phyloP scores from a whole-genome alignment of 768 basidiomycete species.

The Hemileccinum impolitum region DNA sequence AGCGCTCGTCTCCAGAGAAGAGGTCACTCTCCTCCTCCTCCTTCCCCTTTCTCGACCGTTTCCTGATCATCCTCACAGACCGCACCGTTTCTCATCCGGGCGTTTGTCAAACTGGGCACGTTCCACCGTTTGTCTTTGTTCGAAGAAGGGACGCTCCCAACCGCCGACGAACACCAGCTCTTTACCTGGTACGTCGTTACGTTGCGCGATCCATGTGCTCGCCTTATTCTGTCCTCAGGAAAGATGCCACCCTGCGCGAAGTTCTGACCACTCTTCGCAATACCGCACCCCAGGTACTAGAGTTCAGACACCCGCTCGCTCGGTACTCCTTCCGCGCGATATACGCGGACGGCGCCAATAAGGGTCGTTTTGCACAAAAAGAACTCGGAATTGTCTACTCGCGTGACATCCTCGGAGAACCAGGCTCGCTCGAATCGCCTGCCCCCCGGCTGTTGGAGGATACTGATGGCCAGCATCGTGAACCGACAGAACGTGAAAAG shows the following conservation, averaged over 20 bases:
- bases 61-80: slow-evolving; percentile 42
- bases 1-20: slow-evolving; percentile 52
- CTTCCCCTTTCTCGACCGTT: neutral
- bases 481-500: slow-evolving; percentile 43
- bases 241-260: slow-evolving; percentile 78
- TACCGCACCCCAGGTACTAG: slow-evolving; percentile 60
- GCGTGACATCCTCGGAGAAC: slow-evolving; percentile 81
- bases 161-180: slow-evolving; percentile 78
- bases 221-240: slow-evolving; percentile 44
- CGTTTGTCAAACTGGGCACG: slow-evolving; percentile 78
- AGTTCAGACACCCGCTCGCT: slow-evolving; percentile 79
- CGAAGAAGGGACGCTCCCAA: slow-evolving; percentile 73
- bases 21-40: slow-evolving; percentile 37
- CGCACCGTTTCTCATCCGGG: slow-evolving; percentile 75
- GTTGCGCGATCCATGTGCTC: neutral
- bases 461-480: slow-evolving; percentile 30
- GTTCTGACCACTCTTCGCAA: slow-evolving; percentile 74
- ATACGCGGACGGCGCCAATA: slow-evolving; percentile 69
- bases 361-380: slow-evolving; percentile 70
- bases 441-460: slow-evolving; percentile 64
- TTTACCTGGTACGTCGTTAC: slow-evolving; percentile 62
- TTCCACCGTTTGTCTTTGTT: slow-evolving; percentile 74
- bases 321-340: slow-evolving; percentile 79
- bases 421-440: slow-evolving; percentile 53
- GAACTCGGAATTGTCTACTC: slow-evolving; percentile 82